Percentiles rank a stretch among this genome's conserved stretches.
phyloP scores from a whole-genome alignment of 345 rosid species.

The Hypericum perforatum region DNA sequence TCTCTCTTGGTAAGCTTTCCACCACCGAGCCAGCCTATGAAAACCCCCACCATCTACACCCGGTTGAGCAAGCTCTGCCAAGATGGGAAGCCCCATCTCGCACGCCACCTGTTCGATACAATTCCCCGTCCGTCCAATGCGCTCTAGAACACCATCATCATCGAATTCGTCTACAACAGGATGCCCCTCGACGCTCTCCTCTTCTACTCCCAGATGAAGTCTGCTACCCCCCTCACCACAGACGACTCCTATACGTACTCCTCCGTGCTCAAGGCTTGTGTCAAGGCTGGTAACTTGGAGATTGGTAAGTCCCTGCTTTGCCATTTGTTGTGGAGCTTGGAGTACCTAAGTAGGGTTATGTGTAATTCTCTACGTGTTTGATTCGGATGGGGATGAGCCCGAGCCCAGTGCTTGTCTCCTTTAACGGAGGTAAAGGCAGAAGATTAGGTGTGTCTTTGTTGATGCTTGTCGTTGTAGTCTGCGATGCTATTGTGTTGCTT shows the following conservation, averaged over 20 bases:
- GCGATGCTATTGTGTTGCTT: no score
- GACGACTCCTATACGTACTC: conserved; percentile 78
- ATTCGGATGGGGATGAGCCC: conserved; percentile 55
- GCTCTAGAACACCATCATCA: conserved; percentile 80
- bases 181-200: conserved; percentile 63
- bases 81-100: conserved; percentile 64
- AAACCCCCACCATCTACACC: conserved; percentile 65
- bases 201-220: conserved; percentile 60
- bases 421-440: no score
- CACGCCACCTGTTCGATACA: conserved; percentile 76
- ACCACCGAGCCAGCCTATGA: conserved; percentile 29
- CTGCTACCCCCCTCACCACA: conserved; percentile 31
- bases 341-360: conserved; percentile 60
- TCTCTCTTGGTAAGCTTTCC: conserved; percentile 20
- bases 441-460: no score
- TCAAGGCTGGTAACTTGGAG: conserved; percentile 37
- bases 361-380: conserved; percentile 60
- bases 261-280: conserved; percentile 75
- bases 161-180: conserved; percentile 72
- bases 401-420: conserved; percentile 55
- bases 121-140: conserved; percentile 66
- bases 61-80: conserved; percentile 72
- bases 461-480: no score
- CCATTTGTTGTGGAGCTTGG: conserved; percentile 59
- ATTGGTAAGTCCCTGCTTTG: conserved; percentile 67